phyloP scores from a whole-genome alignment of 129 eudicot genomes.

The Cynara cardunculus region DNA sequence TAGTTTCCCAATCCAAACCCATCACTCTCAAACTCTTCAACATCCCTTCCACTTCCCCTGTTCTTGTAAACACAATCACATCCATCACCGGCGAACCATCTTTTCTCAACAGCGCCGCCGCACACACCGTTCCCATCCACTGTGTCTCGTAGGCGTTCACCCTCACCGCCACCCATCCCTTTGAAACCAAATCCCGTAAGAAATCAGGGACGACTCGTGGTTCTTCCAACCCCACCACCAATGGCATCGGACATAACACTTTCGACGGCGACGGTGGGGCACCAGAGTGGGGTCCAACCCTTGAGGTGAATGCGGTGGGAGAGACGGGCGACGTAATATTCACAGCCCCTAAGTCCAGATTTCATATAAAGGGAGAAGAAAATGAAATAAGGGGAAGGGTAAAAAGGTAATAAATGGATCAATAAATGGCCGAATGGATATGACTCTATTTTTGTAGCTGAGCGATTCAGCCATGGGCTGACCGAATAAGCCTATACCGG shows the following conservation, averaged over 20 bases:
- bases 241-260: conserved; percentile 80
- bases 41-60: conserved; percentile 84
- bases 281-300: conserved; percentile 75
- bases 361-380: too few species aligned
- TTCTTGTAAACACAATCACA: conserved; percentile 75
- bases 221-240: conserved; percentile 68
- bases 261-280: conserved; percentile 70
- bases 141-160: conserved; percentile 74
- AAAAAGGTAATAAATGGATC: too few species aligned
- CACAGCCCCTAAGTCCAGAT: too few species aligned
- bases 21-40: conserved; percentile 69
- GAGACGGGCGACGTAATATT: conserved; percentile 69
- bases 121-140: conserved; percentile 62
- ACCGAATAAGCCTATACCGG: too few species aligned
- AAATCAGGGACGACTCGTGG: conserved; percentile 74
- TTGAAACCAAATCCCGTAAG: conserved; percentile 33
- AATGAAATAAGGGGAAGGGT: too few species aligned
- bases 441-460: too few species aligned
- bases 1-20: conserved; percentile 64
- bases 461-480: too few species aligned
- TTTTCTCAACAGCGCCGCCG: conserved; percentile 31
- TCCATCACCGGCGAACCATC: conserved; percentile 45
- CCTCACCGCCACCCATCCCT: conserved; percentile 68
- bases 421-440: too few species aligned
- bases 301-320: conserved; percentile 49